Conservation (phyloP, 495 filamentous ascomycete species). For the Aspergillus diversus region DNA sequence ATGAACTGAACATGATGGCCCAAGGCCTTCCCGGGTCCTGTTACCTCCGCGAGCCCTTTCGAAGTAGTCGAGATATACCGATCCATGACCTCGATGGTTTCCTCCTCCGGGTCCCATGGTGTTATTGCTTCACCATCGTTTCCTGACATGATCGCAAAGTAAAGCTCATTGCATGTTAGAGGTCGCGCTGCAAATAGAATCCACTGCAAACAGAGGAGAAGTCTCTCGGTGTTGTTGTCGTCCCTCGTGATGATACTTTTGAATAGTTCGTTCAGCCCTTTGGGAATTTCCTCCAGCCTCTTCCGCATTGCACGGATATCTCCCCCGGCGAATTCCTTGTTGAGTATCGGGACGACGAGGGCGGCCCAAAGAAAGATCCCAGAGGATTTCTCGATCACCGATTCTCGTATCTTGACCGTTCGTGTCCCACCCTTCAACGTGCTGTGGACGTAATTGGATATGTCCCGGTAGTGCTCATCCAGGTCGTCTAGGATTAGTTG, state of each 20-base stretch:
- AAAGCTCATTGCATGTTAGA: conserved; percentile 31
- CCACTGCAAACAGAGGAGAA: conserved; percentile 39
- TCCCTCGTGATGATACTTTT: conserved; percentile 40
- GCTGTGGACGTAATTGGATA: conserved; percentile 26
- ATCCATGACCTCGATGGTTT: conserved; percentile 16
- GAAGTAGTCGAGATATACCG: conserved; percentile 39
- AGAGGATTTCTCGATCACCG: conserved; percentile 40
- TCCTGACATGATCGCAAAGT: conserved; percentile 34
- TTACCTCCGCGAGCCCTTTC: conserved; percentile 47
- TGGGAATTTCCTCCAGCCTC: conserved; percentile 38
- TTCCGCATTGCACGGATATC: conserved; percentile 20
- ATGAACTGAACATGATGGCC: conserved; percentile 46
- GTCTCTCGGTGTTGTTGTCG: conserved; percentile 22
- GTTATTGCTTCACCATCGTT: too few species aligned
- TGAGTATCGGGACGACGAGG: conserved; percentile 47
- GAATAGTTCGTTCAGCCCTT: conserved; percentile 39
- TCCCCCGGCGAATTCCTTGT: conserved; percentile 35
- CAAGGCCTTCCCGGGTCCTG: conserved; percentile 13
- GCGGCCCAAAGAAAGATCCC: conserved; percentile 54
- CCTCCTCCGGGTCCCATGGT: not conserved
- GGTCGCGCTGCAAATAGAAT: conserved; percentile 39
- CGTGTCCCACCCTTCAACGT: conserved; percentile 27
- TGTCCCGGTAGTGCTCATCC: conserved; percentile 29
- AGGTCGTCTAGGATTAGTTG: conserved; percentile 32
- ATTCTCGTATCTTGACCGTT: conserved; percentile 17